These are phyloP conservation scores for Candida quercuum DNA, from an alignment of 805 yeast species.

Conservation along the genomic window DNA sequence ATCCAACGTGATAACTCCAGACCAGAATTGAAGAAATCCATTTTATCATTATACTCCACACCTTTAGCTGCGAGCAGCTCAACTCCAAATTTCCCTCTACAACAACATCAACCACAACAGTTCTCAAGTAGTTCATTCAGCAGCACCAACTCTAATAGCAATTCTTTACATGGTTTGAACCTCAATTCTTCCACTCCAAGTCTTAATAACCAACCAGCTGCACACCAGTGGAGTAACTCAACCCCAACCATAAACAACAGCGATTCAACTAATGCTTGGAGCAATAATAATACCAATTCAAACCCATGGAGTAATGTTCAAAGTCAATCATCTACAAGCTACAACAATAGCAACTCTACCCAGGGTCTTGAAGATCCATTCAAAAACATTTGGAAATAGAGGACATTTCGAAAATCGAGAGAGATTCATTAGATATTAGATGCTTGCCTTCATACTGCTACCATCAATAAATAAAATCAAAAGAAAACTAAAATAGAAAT, in stretches of 20 bases:
- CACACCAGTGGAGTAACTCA: too few relatives aligned
- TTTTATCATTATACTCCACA: conserved; percentile 78
- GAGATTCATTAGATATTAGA: too few relatives aligned
- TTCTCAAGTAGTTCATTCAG: conserved; percentile 6
- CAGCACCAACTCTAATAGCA: conserved; percentile 1
- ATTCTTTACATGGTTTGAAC: conserved; percentile 11
- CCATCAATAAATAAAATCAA: conserved; percentile 3
- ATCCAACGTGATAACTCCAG: conserved; percentile 32
- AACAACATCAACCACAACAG: conserved; percentile 8
- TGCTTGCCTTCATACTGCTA: too few relatives aligned
- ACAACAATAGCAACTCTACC: conserved; percentile 2
- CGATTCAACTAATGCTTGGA: conserved; percentile 1
- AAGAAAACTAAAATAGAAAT: too few relatives aligned
- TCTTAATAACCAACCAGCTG: too few relatives aligned
- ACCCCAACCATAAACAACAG: conserved; percentile 4
- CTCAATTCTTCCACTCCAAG: conserved; percentile 1
- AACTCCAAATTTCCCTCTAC: conserved; percentile 18
- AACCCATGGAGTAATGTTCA: conserved; percentile 3
- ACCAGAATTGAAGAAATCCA: conserved; percentile 89
- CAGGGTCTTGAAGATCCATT: conserved; percentile 39
- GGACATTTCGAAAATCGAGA: too few relatives aligned
- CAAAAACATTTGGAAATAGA: conserved; percentile 65
- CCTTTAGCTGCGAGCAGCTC: conserved; percentile 27
- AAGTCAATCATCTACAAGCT: background rate
- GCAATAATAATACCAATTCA: conserved; percentile 1